Evolutionary conservation across 306 rosid species (phyloP).

Genomic region (Corylus americana): DNA sequence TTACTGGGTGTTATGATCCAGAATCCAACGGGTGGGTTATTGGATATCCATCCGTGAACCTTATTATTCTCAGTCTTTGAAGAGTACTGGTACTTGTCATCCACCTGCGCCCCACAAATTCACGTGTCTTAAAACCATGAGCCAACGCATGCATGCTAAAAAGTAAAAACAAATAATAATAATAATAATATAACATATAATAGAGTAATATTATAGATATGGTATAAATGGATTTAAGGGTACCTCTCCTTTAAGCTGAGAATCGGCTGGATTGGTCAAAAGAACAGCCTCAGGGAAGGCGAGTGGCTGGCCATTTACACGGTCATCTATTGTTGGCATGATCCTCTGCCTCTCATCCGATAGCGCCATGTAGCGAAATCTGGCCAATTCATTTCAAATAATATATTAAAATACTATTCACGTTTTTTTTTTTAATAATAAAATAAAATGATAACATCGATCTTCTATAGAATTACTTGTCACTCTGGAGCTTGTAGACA

Average conservation of each 20-base stretch:
- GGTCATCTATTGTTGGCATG: constrained; percentile 61
- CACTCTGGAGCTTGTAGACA: constrained; percentile 50
- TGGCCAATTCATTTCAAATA: constrained; percentile 12
- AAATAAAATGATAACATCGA: too few relatives aligned
- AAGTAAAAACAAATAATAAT: too few relatives aligned
- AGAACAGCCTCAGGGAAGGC: constrained; percentile 76
- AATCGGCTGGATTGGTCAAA: constrained; percentile 41
- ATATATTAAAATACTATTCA: too few relatives aligned
- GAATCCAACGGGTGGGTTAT: constrained; percentile 48
- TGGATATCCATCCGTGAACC: constrained; percentile 75
- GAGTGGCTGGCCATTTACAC: constrained; percentile 25
- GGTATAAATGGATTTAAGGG: not conserved
- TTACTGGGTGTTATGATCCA: constrained; percentile 83
- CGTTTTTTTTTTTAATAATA: too few relatives aligned
- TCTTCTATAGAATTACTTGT: constrained; percentile 35
- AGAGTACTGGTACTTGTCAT: constrained; percentile 90
- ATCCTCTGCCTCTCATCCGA: constrained; percentile 56
- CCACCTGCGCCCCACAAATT: constrained; percentile 50
- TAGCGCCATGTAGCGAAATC: constrained; percentile 75
- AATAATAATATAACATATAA: too few relatives aligned
- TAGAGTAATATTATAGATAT: too few relatives aligned
- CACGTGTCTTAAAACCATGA: not conserved
- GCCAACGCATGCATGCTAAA: too few relatives aligned
- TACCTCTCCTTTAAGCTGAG: constrained; percentile 64
- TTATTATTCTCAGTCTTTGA: constrained; percentile 41